Evolutionary conservation across 176 grass and related monocot species (phyloP).

Genomic region (Cocos nucifera): DNA sequence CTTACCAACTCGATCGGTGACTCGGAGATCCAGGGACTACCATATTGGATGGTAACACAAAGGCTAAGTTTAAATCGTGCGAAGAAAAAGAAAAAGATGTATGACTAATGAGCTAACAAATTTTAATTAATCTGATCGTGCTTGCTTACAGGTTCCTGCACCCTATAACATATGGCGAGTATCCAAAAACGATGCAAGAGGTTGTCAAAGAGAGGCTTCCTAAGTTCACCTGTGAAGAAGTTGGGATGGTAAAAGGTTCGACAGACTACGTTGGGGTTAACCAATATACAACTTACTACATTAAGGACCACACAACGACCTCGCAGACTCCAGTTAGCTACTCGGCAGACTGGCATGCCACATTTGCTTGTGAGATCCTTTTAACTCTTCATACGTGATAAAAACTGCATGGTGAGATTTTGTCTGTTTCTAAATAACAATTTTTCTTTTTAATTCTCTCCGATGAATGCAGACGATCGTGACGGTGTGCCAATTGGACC

Average conservation of each 20-base stretch:
- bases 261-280: conserved; percentile 46
- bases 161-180: conserved; percentile 45
- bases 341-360: conserved; percentile 41
- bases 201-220: conserved; percentile 59
- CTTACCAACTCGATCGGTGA: conserved; percentile 56
- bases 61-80: background rate
- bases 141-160: conserved; percentile 40
- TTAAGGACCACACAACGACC: conserved; percentile 14
- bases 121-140: conserved; percentile 4
- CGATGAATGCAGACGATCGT: conserved; percentile 40
- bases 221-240: conserved; percentile 34
- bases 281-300: conserved; percentile 58
- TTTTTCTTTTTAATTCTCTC: background rate
- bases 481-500: conserved; percentile 50
- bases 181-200: conserved; percentile 38
- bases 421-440: background rate
- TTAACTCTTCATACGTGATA: background rate
- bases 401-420: too few relatives aligned
- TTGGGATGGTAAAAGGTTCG: conserved; percentile 45
- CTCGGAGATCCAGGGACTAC: conserved; percentile 82
- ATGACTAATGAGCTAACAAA: too few relatives aligned
- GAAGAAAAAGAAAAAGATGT: background rate
- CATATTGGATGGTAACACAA: conserved; percentile 67
- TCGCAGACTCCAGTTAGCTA: conserved; percentile 18
- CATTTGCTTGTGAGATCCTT: conserved; percentile 32